These are phyloP conservation scores for Mycena chlorophos DNA, from an alignment of 768 basidiomycete species.

Conservation along the genomic window DNA sequence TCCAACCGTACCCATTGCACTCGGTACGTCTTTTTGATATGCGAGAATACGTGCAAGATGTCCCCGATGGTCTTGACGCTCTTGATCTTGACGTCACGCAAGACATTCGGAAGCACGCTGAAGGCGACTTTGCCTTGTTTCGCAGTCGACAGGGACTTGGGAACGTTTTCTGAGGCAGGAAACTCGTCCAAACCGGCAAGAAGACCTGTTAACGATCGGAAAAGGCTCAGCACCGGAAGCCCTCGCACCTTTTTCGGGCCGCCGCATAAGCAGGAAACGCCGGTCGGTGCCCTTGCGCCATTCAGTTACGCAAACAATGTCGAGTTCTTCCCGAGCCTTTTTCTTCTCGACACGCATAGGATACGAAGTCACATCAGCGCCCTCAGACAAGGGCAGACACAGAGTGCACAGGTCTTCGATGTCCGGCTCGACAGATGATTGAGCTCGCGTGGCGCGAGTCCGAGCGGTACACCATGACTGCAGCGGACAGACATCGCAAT, in stretches of 20 bases:
- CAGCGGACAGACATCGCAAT: slow-evolving; percentile 73
- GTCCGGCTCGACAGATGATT: slow-evolving; percentile 40
- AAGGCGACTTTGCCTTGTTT: slow-evolving; percentile 35
- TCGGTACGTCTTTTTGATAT: slow-evolving; percentile 85
- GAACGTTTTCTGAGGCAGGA: slow-evolving; percentile 62
- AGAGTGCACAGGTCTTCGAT: slow-evolving; percentile 77
- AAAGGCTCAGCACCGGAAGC: slow-evolving; percentile 7
- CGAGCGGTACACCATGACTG: slow-evolving; percentile 69
- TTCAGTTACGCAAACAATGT: slow-evolving; percentile 84
- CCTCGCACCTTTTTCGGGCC: slow-evolving; percentile 75
- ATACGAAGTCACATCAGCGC: slow-evolving; percentile 61
- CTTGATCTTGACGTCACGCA: slow-evolving; percentile 40
- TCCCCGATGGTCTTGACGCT: slow-evolving; percentile 57
- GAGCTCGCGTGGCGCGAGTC: slow-evolving; percentile 9
- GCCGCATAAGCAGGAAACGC: slow-evolving; percentile 74
- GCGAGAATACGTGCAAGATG: slow-evolving; percentile 84
- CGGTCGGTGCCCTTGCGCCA: slow-evolving; percentile 53
- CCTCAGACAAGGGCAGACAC: slow-evolving; percentile 57
- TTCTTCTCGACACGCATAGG: slow-evolving; percentile 87
- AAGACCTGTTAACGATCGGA: slow-evolving; percentile 56
- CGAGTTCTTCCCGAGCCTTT: slow-evolving; percentile 80
- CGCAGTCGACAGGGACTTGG: slow-evolving; percentile 40
- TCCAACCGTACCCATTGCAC: slow-evolving; percentile 69
- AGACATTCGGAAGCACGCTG: slow-evolving; percentile 39
- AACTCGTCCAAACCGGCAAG: slow-evolving; percentile 90